Base-by-base conservation (phyloP, 2,329 filamentous ascomycete species). In the Fusarium nelsonii region DNA sequence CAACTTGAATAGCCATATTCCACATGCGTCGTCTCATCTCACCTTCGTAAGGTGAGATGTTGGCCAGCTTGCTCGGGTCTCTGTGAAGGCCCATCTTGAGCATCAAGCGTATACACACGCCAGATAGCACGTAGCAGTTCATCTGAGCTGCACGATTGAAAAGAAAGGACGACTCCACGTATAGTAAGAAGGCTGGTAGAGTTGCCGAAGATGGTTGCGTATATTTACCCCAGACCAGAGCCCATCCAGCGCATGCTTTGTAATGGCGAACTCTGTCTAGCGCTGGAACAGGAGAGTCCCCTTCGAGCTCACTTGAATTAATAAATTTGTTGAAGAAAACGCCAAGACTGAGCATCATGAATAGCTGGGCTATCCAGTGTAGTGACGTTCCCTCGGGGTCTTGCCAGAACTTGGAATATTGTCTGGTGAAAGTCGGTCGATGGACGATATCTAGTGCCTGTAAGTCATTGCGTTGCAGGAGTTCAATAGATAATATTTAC, bases 21-120 rank as follows among this genome's bases (percentile, higher is more conserved):
- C 86, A 88, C 69, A 84, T 75, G 15, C 85, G 79, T 33, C 84
- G 79, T 14, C 84, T 80, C 82, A 87, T 86, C 77, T 88, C 85
- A 8, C 84, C 84, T 50, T 86, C 81, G 56, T 84, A 87, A 1
- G 83, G 77, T 3, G 83, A 81, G 33, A 88, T 81, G 43, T 81
- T 81, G 4, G 84, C 81, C 64, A 88, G 76, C 69, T 84, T 82
- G 68, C 78, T 82, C 2, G 86, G 83, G 68, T 89, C 87, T 20
- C 87, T 83, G 69, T 88, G 87, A 16, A 88, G 77, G 11, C 87
- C 87, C 84, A 88, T 86, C 69, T 86, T 86, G 51, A 89, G 77
- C 79, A 87, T 85, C 4, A 88, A 76, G 8, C 86, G 84, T 40
- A 88, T 78, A 30, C 81, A 78, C 12, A 85, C 81, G 5, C 83